Percentiles rank a stretch among this genome's conserved stretches.
Evolutionary conservation across 2,329 filamentous ascomycete species (phyloP).

Genomic region (Fusarium paranaense): DNA sequence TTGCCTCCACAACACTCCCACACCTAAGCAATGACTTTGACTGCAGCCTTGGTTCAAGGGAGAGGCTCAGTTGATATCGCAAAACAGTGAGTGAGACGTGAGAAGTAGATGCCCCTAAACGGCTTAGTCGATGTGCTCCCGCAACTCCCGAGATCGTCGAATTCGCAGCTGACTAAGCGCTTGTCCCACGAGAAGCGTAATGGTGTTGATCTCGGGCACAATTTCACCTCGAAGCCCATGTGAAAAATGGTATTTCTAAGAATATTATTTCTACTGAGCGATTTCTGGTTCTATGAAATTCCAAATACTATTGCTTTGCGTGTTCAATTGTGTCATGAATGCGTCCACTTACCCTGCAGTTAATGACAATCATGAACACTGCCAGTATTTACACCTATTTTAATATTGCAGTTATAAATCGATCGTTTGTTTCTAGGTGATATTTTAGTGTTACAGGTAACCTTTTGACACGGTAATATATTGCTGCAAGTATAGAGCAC

Average conservation of each 20-base stretch:
- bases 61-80: constrained; percentile 3
- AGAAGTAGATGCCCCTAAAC: constrained; percentile 22
- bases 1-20: not conserved
- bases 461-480: not conserved
- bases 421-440: not conserved
- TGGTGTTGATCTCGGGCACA: not conserved
- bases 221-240: not conserved
- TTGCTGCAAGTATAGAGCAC: not conserved
- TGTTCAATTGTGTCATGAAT: not conserved
- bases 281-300: not conserved
- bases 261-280: not conserved
- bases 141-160: constrained; percentile 29
- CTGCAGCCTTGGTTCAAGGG: not conserved
- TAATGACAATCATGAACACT: not conserved
- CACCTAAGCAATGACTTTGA: not conserved
- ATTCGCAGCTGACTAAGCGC: constrained; percentile 33
- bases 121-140: constrained; percentile 33
- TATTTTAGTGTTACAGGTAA: not conserved
- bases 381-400: not conserved
- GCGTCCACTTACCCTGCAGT: not conserved
- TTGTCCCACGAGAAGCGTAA: not conserved
- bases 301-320: not conserved
- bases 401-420: not conserved
- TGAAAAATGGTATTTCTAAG: not conserved
- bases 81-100: constrained; percentile 5